Percentiles rank a stretch among this genome's conserved stretches.
phyloP scores from a whole-genome alignment of 331 rosid genomes.

The Cydonia oblonga region DNA sequence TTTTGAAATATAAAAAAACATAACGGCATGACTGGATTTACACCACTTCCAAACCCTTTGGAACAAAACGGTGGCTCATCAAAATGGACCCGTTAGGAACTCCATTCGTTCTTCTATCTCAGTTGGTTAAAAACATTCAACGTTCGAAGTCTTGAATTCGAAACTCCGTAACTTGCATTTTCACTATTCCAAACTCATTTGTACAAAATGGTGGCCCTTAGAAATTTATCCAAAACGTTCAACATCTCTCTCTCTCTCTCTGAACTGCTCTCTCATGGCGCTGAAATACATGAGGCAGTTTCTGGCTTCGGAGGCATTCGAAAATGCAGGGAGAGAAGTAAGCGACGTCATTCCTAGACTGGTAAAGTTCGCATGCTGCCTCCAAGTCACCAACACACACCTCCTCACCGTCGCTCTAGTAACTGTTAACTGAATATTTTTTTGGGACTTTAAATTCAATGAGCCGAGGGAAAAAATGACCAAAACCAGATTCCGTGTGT shows the following conservation, averaged over 20 bases:
- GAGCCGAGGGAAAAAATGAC: not conserved
- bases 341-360: not conserved
- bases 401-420: constrained; percentile 24
- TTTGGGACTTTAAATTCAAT: not conserved
- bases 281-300: not conserved
- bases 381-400: constrained; percentile 38
- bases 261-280: not conserved
- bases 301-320: not conserved
- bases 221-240: not conserved
- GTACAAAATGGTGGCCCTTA: not conserved
- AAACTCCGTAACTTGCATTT: no score
- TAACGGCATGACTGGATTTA: not conserved
- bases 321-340: constrained; percentile 1
- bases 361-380: constrained; percentile 28
- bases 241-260: not conserved
- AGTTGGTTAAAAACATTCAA: not conserved
- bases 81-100: no score
- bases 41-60: no score
- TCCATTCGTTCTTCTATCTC: not conserved
- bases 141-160: no score
- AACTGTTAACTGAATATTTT: not conserved
- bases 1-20: no score
- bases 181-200: no score
- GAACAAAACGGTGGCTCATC: not conserved
- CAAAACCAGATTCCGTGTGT: constrained; percentile 11